Percentiles rank a stretch among this genome's conserved stretches.
Evolutionary conservation across 352 stramenopile genomes (phyloP).

Genomic region (Pythium angustatum): DNA sequence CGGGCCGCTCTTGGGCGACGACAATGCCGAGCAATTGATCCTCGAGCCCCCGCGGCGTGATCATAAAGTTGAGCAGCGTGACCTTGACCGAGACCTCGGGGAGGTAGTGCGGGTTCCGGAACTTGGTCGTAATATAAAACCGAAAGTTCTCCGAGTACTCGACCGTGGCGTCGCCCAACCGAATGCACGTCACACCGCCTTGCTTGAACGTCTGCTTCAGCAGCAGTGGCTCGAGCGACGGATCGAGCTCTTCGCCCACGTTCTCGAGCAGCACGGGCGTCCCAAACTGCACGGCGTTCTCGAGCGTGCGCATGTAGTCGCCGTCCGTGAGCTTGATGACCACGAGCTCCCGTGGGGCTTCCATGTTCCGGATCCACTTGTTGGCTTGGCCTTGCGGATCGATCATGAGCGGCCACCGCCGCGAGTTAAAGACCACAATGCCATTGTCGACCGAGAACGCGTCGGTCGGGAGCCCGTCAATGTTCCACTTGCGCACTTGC

Average conservation of each 20-base stretch:
- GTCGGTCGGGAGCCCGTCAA: constrained; percentile 93
- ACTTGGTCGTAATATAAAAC: constrained; percentile 96
- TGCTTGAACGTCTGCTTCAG: constrained; percentile 95
- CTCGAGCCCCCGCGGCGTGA: constrained; percentile 91
- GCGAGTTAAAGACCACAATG: constrained; percentile 94
- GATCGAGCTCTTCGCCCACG: constrained; percentile 91
- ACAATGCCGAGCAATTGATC: constrained; percentile 93
- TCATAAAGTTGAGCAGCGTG: constrained; percentile 96
- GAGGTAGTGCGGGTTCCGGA: constrained; percentile 92
- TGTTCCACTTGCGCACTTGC: constrained; percentile 93
- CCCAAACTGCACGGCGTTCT: constrained; percentile 93
- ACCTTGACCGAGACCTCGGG: constrained; percentile 93
- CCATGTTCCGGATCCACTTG: constrained; percentile 96
- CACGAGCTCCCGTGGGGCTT: constrained; percentile 86
- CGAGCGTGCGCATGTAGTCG: constrained; percentile 93
- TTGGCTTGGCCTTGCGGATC: constrained; percentile 94
- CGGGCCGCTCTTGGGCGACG: constrained; percentile 90
- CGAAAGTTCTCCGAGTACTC: constrained; percentile 92
- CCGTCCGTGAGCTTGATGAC: constrained; percentile 94
- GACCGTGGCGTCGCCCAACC: constrained; percentile 91
- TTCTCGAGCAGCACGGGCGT: constrained; percentile 92
- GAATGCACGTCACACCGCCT: constrained; percentile 89
- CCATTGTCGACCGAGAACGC: constrained; percentile 94
- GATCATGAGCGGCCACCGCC: constrained; percentile 95
- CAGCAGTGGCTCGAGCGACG: constrained; percentile 92